Percentiles rank a stretch among this genome's conserved stretches.
phyloP scores from a whole-genome alignment of 192 early-diverging fungal species.

The Spizellomyces punctatus region DNA sequence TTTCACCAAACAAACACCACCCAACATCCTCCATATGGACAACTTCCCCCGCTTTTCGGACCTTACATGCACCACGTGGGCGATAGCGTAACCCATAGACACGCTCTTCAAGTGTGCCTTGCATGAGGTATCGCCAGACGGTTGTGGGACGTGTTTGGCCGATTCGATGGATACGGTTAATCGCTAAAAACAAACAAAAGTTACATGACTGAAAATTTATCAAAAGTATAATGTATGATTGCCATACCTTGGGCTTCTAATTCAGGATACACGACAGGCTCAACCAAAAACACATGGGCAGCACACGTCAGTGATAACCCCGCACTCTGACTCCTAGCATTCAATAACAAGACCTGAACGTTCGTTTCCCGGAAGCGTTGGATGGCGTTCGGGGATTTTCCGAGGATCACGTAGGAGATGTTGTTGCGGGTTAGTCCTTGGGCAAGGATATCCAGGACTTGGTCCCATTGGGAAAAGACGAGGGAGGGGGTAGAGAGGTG shows the following conservation, averaged over 20 bases:
- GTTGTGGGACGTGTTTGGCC: conserved; percentile 51
- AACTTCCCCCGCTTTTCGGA: conserved; percentile 35
- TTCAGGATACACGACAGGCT: conserved; percentile 51
- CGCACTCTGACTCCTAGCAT: conserved; percentile 50
- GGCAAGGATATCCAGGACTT: conserved; percentile 48
- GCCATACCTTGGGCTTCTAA: conserved; percentile 46
- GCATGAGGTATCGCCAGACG: conserved; percentile 54
- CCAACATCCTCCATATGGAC: conserved; percentile 29
- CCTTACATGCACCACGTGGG: neutral
- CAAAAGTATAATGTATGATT: conserved; percentile 4
- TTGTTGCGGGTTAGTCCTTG: conserved; percentile 37
- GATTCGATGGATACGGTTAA: conserved; percentile 55
- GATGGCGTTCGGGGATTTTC: conserved; percentile 30
- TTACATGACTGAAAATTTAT: neutral
- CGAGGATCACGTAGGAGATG: conserved; percentile 41
- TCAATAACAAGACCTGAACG: conserved; percentile 50
- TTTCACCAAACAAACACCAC: conserved; percentile 43
- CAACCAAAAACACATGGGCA: conserved; percentile 56
- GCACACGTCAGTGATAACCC: conserved; percentile 58
- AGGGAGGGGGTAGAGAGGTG: conserved; percentile 43
- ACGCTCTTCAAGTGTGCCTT: conserved; percentile 50
- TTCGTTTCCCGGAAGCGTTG: conserved; percentile 19
- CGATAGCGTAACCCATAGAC: conserved; percentile 21
- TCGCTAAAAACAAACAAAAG: conserved; percentile 27
- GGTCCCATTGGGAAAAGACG: conserved; percentile 60